Base-by-base conservation (phyloP, 2,329 filamentous ascomycete genomes). In the Botrytis cinerea region DNA sequence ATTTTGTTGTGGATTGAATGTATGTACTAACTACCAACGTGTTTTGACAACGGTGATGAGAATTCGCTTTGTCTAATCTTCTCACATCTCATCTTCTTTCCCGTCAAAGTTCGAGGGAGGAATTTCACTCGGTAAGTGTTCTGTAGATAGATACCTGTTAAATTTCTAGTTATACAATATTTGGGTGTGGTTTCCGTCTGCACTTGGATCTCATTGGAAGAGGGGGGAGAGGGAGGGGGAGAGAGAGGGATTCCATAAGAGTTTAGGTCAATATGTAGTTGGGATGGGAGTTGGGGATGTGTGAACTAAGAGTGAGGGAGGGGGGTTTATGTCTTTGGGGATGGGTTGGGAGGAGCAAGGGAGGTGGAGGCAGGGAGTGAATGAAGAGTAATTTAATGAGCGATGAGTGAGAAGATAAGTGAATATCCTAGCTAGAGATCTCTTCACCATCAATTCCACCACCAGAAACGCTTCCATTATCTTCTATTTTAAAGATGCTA, bases 221-320 rank as follows among this genome's bases (percentile, higher is more conserved):
- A 6, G 9, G 22, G 46, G 25, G 5, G 6, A 22, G 46, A 6
- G 9, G 22, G 46, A 12, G 5, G 6, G 5, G 6, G 35, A 35
- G 1, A 7, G 35, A 7, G 9, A 48, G 18, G 18, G n/a, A 57
- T 18, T 8, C 5, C 16, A 0, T 28, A 0, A 8, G 5, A 18
- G 14, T 57, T 2, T 2, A 54, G 12, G 4, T 1, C 4, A n/a
- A 54, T 4, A 7, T 54, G 9, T 54, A 25, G 8, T 14, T n/a
- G 25, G 22, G 25, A 51, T 54, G 25, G 2, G 25, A 51, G 22
- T 10, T 51, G 28, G 2, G 5, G 10, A 0, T 12, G 46, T 0
- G 16, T 4, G 14, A 10, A 12, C 6, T 54, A n/a, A 10, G 25
- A 54, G 10, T 4, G 12, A 16, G 12, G n/a, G 10, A 8, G 25